phyloP scores from a whole-genome alignment of 2,329 filamentous ascomycete genomes.

The Rutstroemia sp. region DNA sequence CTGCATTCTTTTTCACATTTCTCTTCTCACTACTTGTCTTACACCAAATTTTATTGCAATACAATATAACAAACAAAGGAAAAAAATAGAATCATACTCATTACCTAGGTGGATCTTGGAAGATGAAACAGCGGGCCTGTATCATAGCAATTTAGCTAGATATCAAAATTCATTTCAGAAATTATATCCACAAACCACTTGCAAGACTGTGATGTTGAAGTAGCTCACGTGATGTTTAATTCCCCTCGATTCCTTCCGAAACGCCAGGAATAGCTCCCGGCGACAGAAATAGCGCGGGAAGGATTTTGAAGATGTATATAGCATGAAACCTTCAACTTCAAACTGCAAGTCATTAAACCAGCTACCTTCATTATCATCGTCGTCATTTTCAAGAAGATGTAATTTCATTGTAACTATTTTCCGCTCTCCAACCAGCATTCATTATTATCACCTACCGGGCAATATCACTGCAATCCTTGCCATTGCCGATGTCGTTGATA shows the following conservation, averaged over 20 bases:
- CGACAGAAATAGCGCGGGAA: not conserved
- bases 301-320: not conserved
- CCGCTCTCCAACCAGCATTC: not conserved
- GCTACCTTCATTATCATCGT: not conserved
- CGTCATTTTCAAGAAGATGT: not conserved
- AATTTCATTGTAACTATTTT: not conserved
- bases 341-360: not conserved
- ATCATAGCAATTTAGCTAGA: not conserved
- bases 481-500: not conserved
- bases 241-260: not conserved
- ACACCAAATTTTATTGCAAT: not conserved
- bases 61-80: not conserved
- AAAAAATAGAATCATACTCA: not conserved
- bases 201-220: not conserved
- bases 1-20: not conserved
- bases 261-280: not conserved
- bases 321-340: not conserved
- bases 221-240: not conserved
- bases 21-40: not conserved
- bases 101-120: not conserved
- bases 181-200: not conserved
- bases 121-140: not conserved
- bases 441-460: not conserved
- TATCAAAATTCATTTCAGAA: not conserved
- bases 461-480: not conserved